Evolutionary conservation across 78 protist genomes (phyloP).

Genomic region (Goniomonas avonlea): DNA sequence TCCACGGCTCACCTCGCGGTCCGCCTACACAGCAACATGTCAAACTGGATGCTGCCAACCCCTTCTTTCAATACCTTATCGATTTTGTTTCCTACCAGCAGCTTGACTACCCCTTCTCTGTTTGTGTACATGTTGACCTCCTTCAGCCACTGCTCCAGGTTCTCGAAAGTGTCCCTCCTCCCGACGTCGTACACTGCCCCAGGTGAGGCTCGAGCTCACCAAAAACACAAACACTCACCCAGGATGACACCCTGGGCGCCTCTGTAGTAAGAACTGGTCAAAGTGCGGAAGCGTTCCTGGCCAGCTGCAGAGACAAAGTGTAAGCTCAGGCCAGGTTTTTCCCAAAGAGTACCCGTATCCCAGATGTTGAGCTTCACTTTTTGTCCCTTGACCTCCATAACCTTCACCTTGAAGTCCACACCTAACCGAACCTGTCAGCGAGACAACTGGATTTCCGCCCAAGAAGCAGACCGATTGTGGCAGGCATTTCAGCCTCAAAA

Average conservation of each 20-base stretch:
- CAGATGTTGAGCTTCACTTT: slow-evolving; percentile 67
- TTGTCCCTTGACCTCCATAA: slow-evolving; percentile 47
- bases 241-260: slow-evolving; percentile 70
- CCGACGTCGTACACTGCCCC: slow-evolving; percentile 63
- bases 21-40: background rate
- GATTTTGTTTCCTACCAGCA: slow-evolving; percentile 52
- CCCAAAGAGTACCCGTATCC: slow-evolving; percentile 66
- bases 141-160: slow-evolving; percentile 59
- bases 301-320: slow-evolving; percentile 43
- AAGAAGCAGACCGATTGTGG: no score
- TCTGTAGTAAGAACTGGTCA: slow-evolving; percentile 66
- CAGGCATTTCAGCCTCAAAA: slow-evolving; percentile 57
- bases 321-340: no score
- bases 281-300: slow-evolving; percentile 69
- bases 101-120: slow-evolving; percentile 18
- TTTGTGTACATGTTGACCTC: slow-evolving; percentile 60
- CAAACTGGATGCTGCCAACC: background rate
- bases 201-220: background rate
- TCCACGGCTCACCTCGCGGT: slow-evolving; percentile 50
- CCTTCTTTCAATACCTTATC: slow-evolving; percentile 29
- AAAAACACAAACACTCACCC: slow-evolving; percentile 18
- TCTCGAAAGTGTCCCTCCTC: slow-evolving; percentile 52
- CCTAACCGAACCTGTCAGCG: slow-evolving; percentile 16
- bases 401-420: slow-evolving; percentile 75
- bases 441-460: no score